Base-by-base conservation (phyloP, 2,329 filamentous ascomycete species). In the Alternaria ethzedia region DNA sequence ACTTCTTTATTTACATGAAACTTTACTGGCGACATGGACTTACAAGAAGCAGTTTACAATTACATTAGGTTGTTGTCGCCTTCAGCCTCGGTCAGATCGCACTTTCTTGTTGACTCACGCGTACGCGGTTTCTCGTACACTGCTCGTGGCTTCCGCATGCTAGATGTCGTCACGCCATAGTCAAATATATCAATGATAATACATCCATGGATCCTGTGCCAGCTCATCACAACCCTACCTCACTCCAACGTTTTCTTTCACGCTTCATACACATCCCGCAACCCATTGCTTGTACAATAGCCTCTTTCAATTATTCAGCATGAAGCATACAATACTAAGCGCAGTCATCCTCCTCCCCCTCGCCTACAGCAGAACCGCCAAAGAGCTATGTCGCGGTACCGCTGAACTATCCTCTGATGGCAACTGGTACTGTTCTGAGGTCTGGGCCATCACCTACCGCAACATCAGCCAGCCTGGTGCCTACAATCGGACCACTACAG, bases 401-500 rank as follows among this genome's bases (percentile, higher is more conserved):
- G 75, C 76, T 15, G 64, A 61, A 63, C 78, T 57, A 7, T 59
- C 69, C 15, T 77, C 82, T 59, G 75, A 77, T 23, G 87, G 87
- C 64, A 92, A 92, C 79, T 89, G 81, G 82, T 92, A 90, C 81
- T 91, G 90, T 79, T 83, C 88, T 60, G 74, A 84, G 43, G 89
- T 93, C 61, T 80, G 86, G 61, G 86, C 88, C 52, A 90, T 94
- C 78, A 85, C 87, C n/a, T 94, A 93, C 79, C 80, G 80, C 62
- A 87, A 87, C 59, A 85, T 92, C 70, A 86, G 86, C 28, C 82
- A 83, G 52, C 70, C 83, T 46, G 90, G 91, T 43, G 82, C 81
- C 47, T 94, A 92, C 82, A 85, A 91, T 63, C 85, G 86, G 58
- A 86, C 94, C 36, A 87, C 84, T 25, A 72, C 75, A 57, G 92